These are phyloP conservation scores for Lathyrus aphaca DNA, from an alignment of 306 rosid genomes.

Conservation along the genomic window DNA sequence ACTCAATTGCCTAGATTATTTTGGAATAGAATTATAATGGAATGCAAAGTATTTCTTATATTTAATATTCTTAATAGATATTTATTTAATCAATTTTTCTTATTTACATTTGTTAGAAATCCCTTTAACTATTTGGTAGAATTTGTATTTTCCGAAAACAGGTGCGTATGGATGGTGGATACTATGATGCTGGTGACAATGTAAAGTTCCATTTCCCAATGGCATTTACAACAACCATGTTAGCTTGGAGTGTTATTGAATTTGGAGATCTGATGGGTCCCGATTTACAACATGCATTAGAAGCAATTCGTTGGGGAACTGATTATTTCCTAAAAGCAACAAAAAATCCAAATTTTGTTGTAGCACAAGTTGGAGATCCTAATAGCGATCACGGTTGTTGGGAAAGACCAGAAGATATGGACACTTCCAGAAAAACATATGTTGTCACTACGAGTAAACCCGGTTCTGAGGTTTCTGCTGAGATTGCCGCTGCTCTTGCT, in stretches of 20 bases:
- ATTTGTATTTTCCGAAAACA: neutral
- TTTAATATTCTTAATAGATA: too few species aligned
- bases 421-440: conserved; percentile 44
- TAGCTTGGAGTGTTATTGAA: conserved; percentile 60
- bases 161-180: conserved; percentile 58
- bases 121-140: neutral
- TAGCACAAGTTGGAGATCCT: conserved; percentile 54
- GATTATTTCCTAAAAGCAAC: conserved; percentile 62
- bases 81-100: too few species aligned
- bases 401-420: conserved; percentile 72
- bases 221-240: conserved; percentile 56
- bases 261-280: conserved; percentile 50
- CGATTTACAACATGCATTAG: conserved; percentile 42
- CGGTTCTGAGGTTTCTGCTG: conserved; percentile 52
- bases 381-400: conserved; percentile 43
- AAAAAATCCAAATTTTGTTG: neutral
- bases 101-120: too few species aligned
- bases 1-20: too few species aligned
- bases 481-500: conserved; percentile 54
- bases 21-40: too few species aligned
- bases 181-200: conserved; percentile 66
- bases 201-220: conserved; percentile 59
- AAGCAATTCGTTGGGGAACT: conserved; percentile 54
- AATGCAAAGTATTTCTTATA: too few species aligned
- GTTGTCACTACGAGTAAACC: neutral